Conservation (phyloP, 2,329 filamentous ascomycete genomes). For the Cladophialophora yegresii region DNA sequence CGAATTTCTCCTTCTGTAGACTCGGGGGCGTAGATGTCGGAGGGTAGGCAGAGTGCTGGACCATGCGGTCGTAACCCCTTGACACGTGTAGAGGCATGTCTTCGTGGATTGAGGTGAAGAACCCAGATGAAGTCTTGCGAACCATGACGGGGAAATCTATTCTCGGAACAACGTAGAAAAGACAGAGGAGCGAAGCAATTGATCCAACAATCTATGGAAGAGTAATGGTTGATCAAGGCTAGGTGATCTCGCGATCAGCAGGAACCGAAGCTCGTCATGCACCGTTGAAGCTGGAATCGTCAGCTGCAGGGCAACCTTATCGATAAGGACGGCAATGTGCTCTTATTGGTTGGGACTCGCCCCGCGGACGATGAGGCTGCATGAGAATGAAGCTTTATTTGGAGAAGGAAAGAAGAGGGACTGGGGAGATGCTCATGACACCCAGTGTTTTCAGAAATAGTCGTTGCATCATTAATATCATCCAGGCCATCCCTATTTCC, state of each 20-base stretch:
- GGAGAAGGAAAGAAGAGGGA: too few species aligned
- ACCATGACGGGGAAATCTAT: slow-evolving; percentile 32
- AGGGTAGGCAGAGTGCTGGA: slow-evolving; percentile 28
- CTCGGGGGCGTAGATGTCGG: slow-evolving; percentile 10
- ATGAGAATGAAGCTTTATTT: too few species aligned
- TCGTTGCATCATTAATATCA: background rate
- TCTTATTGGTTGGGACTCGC: background rate
- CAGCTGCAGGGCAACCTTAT: slow-evolving; percentile 18
- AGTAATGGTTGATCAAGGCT: background rate
- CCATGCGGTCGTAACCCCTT: slow-evolving; percentile 34
- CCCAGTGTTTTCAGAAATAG: background rate
- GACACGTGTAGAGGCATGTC: slow-evolving; percentile 34
- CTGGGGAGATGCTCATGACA: too few species aligned
- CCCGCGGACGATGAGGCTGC: background rate
- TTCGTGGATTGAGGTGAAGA: slow-evolving; percentile 35
- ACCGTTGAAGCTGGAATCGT: background rate
- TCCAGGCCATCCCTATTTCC: background rate
- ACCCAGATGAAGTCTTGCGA: slow-evolving; percentile 37
- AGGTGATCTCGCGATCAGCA: background rate
- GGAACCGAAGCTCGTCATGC: slow-evolving; percentile 1
- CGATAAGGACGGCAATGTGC: background rate
- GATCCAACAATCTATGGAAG: background rate
- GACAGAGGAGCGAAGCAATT: background rate
- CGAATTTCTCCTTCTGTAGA: slow-evolving; percentile 35
- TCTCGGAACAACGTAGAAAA: background rate